phyloP scores from a whole-genome alignment of 805 yeast genomes.

The Zygoascus flipseniorum region DNA sequence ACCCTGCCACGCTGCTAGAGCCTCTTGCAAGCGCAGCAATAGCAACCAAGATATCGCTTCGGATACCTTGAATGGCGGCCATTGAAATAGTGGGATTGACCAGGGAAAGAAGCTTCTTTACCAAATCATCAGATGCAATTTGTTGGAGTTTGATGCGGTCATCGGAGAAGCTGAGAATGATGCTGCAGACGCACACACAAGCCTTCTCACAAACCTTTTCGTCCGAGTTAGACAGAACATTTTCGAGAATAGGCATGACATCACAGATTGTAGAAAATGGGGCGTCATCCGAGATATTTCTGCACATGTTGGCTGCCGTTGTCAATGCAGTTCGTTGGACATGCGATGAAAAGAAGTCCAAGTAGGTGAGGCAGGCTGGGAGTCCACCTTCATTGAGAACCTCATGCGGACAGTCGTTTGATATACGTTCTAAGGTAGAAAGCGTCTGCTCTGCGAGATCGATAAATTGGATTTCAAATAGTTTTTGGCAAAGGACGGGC shows the following conservation, averaged over 20 bases:
- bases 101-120: slow-evolving; percentile 13
- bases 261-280: slow-evolving; percentile 36
- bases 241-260: slow-evolving; percentile 51
- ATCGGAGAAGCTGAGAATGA: slow-evolving; percentile 41
- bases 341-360: slow-evolving; percentile 84
- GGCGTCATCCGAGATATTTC: slow-evolving; percentile 2
- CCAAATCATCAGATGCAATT: slow-evolving; percentile 24
- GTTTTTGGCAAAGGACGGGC: slow-evolving; percentile 53
- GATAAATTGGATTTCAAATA: slow-evolving; percentile 70
- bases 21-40: slow-evolving; percentile 36
- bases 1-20: slow-evolving; percentile 36
- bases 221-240: slow-evolving; percentile 47
- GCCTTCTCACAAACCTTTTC: slow-evolving; percentile 51
- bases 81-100: slow-evolving; percentile 13
- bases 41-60: slow-evolving; percentile 4
- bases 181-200: slow-evolving; percentile 54
- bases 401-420: slow-evolving; percentile 25
- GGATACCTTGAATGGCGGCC: slow-evolving; percentile 5
- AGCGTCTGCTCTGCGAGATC: slow-evolving; percentile 90
- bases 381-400: slow-evolving; percentile 51
- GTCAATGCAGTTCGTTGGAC: slow-evolving; percentile 76
- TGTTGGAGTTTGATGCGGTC: slow-evolving; percentile 39
- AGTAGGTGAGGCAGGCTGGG: slow-evolving; percentile 54
- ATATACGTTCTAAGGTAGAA: slow-evolving; percentile 36
- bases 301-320: slow-evolving; percentile 25